Evolutionary conservation across 139 green algal genomes (phyloP).

Genomic region (Ulvella scutata): DNA sequence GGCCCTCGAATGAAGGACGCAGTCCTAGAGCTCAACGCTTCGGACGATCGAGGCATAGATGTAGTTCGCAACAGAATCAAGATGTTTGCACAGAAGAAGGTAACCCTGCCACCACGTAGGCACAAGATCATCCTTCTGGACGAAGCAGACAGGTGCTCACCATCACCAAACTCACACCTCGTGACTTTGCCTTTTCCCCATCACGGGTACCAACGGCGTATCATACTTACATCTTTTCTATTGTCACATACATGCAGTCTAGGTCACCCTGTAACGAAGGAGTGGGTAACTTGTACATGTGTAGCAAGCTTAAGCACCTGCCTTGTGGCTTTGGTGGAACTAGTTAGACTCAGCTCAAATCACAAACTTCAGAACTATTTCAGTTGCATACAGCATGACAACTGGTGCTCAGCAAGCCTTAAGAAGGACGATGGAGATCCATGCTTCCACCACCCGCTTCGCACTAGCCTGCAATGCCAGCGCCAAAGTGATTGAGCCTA

Average conservation of each 20-base stretch:
- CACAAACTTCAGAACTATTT: not conserved
- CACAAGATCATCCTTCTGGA: slow-evolving; percentile 98
- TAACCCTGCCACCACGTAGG: slow-evolving; percentile 77
- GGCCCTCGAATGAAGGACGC: slow-evolving; percentile 70
- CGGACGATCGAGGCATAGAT: slow-evolving; percentile 95
- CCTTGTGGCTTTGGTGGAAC: too few species aligned
- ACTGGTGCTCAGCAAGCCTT: slow-evolving; percentile 89
- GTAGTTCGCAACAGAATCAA: slow-evolving; percentile 99
- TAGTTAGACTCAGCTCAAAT: too few species aligned
- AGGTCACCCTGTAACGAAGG: too few species aligned
- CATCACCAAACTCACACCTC: too few species aligned
- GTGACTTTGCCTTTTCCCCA: too few species aligned
- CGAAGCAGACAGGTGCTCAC: slow-evolving; percentile 79
- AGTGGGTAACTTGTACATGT: too few species aligned
- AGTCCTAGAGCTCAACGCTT: slow-evolving; percentile 96
- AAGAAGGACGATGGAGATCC: slow-evolving; percentile 97
- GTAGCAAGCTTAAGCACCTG: too few species aligned
- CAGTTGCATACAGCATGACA: slow-evolving; percentile 59
- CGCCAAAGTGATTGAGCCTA: slow-evolving; percentile 97
- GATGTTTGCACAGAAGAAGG: slow-evolving; percentile 98
- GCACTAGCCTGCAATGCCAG: slow-evolving; percentile 91
- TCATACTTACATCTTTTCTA: too few species aligned
- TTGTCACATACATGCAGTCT: too few species aligned
- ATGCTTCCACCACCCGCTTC: slow-evolving; percentile 88
- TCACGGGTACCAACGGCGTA: too few species aligned